Base-by-base conservation (phyloP, 2,329 filamentous ascomycete genomes). In the Ceratocystis huliohia region DNA sequence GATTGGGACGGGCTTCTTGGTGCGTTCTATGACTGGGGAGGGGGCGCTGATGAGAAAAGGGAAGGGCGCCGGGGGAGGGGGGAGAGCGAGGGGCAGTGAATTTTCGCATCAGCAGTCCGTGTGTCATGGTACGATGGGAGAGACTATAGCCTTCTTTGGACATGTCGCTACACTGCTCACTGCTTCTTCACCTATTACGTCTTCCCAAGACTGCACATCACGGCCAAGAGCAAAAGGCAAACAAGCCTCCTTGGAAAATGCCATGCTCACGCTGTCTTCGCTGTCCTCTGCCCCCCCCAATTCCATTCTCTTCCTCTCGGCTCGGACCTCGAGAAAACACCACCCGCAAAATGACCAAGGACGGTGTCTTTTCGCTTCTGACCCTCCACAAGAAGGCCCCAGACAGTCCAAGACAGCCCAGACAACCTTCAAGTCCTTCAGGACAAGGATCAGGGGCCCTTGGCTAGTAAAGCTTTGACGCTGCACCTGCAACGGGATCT, bases 371-470 rank as follows among this genome's bases (percentile, higher is more conserved):
- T 37, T 59, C 56, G 56, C 56, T 59, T 59, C 56, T 59, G 56
- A n/a, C 56, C 56, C 56, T 59, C 25, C 25, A 59, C 17, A 20
- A 59, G n/a, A 59, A 30, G 56, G 25, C 56, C 37, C 37, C 37
- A 41, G 37, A 41, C 37, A 41, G 37, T 15, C 37, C 37, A 41
- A 41, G 37, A 41, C 37, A 41, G 37, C 37, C 56, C 56, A 59
- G 56, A 59, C 56, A 59, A 59, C 56, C 56, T 59, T 59, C 56
- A 59, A 33, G 56, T 59, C 33, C 56, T 59, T 59, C 56, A 59
- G 20, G 37, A 59, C 56, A 59, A 30, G 56, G 56, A 33, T 37
- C 28, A 59, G 56, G 56, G 56, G 56, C 28, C 56, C 56, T 17
- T 33, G 56, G 17, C 56, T 59, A 59, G 25, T 37, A 59, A 30